phyloP scores from a whole-genome alignment of 1,284 basidiomycete genomes.

The Ceratobasidium papillatum region DNA sequence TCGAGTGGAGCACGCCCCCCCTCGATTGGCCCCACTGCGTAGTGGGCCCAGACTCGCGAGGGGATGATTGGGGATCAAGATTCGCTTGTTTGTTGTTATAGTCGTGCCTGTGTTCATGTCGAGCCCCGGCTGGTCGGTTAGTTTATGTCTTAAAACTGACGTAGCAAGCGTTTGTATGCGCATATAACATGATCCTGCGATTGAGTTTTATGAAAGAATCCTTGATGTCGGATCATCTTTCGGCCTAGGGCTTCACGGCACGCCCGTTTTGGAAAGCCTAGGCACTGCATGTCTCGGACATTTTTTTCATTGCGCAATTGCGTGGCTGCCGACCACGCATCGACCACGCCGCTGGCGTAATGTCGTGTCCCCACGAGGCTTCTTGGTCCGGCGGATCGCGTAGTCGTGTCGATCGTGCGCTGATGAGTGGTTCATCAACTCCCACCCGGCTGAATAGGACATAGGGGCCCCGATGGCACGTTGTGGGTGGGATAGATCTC shows the following conservation, averaged over 20 bases:
- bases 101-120: not conserved
- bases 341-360: not conserved
- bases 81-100: not conserved
- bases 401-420: not conserved
- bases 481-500: not conserved
- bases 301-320: not conserved
- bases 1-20: slow-evolving; percentile 1
- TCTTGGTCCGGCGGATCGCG: slow-evolving; percentile 4
- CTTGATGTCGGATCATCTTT: not conserved
- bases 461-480: slow-evolving; percentile 1
- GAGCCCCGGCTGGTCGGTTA: not conserved
- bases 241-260: not conserved
- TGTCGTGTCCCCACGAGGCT: not conserved
- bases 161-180: slow-evolving; percentile 5
- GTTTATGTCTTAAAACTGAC: slow-evolving; percentile 1
- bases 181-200: not conserved
- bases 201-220: not conserved
- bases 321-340: not conserved
- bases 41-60: not conserved
- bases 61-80: slow-evolving; percentile 1
- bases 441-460: too few species aligned
- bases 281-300: not conserved
- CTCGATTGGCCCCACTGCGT: slow-evolving; percentile 13
- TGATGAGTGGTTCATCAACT: not conserved
- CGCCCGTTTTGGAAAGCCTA: not conserved